Evolutionary conservation across 129 eudicot species (phyloP).

Genomic region (Saussurea involucrata): DNA sequence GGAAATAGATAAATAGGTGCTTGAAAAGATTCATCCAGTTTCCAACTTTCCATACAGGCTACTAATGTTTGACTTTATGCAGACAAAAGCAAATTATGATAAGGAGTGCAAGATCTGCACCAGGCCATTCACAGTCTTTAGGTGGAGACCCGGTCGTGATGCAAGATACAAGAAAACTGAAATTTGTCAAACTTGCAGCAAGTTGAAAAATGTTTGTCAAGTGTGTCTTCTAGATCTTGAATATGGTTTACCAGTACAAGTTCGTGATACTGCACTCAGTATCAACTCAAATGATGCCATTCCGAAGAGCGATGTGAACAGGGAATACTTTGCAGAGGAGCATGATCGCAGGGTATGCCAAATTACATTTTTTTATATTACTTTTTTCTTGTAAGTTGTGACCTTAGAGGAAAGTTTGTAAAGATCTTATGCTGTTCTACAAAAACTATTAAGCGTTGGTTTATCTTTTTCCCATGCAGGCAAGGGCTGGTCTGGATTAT

Average conservation of each 20-base stretch:
- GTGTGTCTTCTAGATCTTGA: conserved; percentile 89
- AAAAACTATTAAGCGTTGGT: background rate
- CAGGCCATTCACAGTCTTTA: conserved; percentile 74
- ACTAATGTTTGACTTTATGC: conserved; percentile 9
- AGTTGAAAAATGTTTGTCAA: conserved; percentile 87
- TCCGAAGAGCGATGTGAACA: conserved; percentile 85
- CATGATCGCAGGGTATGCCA: conserved; percentile 89
- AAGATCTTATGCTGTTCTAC: background rate
- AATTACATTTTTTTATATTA: background rate
- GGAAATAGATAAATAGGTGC: background rate
- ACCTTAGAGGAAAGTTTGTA: background rate
- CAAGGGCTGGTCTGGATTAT: conserved; percentile 72
- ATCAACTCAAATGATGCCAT: conserved; percentile 77
- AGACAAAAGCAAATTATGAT: conserved; percentile 79
- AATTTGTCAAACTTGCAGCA: conserved; percentile 85
- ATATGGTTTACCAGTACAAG: conserved; percentile 91
- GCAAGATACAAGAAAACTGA: conserved; percentile 83
- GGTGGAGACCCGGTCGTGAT: conserved; percentile 95
- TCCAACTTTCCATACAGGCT: background rate
- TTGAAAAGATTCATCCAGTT: background rate
- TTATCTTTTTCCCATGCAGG: conserved; percentile 25
- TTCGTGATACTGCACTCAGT: conserved; percentile 82
- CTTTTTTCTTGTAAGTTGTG: background rate
- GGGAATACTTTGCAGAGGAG: conserved; percentile 92
- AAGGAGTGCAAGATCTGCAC: conserved; percentile 91